Evolutionary conservation across 352 stramenopile species (phyloP).

Genomic region (Pythium myriotylum): DNA sequence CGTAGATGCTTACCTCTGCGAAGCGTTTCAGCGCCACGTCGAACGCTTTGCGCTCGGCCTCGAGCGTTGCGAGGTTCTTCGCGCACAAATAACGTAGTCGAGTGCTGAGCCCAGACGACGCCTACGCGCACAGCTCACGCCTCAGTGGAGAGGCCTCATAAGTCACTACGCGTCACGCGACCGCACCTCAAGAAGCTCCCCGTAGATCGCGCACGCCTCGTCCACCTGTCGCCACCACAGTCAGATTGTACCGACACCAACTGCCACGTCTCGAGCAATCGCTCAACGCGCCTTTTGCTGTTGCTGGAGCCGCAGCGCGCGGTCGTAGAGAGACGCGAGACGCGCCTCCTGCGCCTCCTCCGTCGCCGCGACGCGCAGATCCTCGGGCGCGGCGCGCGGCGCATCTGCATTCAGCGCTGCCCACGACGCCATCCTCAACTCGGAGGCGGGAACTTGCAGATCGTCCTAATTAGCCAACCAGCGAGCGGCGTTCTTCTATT

Average conservation of each 20-base stretch:
- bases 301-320: conserved; percentile 70
- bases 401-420: conserved; percentile 56
- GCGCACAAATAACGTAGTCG: conserved; percentile 70
- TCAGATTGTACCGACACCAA: neutral
- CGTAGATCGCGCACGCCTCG: conserved; percentile 45
- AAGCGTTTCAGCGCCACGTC: conserved; percentile 52
- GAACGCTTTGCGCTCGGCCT: conserved; percentile 45
- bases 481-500: too few species aligned
- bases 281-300: conserved; percentile 34
- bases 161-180: neutral
- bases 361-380: conserved; percentile 33
- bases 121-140: conserved; percentile 1
- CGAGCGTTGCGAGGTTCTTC: conserved; percentile 68
- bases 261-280: neutral
- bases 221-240: conserved; percentile 18
- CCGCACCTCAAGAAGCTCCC: conserved; percentile 15
- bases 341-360: conserved; percentile 74
- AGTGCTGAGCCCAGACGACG: conserved; percentile 33
- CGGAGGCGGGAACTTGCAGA: too few species aligned
- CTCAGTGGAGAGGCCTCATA: neutral
- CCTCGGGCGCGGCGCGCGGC: conserved; percentile 24
- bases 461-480: too few species aligned
- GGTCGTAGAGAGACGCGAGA: conserved; percentile 59
- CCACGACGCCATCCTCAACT: conserved; percentile 54
- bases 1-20: conserved; percentile 27